Percentiles rank a stretch among this genome's conserved stretches.
phyloP scores from a whole-genome alignment of 2,329 filamentous ascomycete species.

The Xylariaceae sp. region DNA sequence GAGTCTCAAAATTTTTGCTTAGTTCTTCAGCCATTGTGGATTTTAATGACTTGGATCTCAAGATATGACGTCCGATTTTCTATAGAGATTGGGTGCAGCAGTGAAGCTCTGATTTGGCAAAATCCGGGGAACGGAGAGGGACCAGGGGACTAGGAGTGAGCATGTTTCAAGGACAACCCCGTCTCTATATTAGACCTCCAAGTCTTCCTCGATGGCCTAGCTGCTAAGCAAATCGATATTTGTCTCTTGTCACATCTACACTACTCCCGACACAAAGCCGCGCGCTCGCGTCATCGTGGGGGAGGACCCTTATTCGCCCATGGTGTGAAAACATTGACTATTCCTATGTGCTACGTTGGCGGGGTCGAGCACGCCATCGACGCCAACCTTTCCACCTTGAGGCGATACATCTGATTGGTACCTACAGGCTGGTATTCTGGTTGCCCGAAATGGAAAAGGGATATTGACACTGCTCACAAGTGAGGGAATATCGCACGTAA shows the following conservation, averaged over 20 bases:
- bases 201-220: no score
- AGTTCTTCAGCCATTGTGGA: slow-evolving; percentile 41
- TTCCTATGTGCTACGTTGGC: slow-evolving; percentile 1
- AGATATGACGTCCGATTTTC: background rate
- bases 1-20: slow-evolving; percentile 71
- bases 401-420: background rate
- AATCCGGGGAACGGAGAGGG: background rate
- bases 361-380: slow-evolving; percentile 19
- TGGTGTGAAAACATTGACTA: background rate
- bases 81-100: background rate
- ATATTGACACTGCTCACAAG: background rate
- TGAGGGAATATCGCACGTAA: no score
- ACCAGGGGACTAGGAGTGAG: background rate
- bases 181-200: background rate
- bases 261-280: slow-evolving; percentile 12
- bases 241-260: background rate
- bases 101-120: background rate
- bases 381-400: slow-evolving; percentile 14
- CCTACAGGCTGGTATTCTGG: background rate
- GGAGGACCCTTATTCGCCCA: background rate
- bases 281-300: slow-evolving; percentile 16
- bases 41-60: slow-evolving; percentile 2
- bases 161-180: background rate
- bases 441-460: background rate
- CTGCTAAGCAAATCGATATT: no score